These are phyloP conservation scores for Meira nashicola DNA, from an alignment of 1,284 basidiomycete genomes.

Conservation along the genomic window DNA sequence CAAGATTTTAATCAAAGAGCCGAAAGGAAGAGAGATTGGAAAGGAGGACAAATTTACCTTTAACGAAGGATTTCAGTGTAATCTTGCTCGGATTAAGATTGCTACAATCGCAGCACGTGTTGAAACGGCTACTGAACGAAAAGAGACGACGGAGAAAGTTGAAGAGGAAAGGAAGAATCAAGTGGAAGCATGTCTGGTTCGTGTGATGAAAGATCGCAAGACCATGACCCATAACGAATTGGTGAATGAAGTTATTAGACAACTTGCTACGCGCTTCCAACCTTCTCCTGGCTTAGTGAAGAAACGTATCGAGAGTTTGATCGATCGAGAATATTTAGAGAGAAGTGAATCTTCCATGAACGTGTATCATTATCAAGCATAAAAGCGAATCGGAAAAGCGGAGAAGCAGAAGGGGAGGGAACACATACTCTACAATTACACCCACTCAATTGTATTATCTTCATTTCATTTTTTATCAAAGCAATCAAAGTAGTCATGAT, in stretches of 20 bases:
- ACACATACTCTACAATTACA: neutral
- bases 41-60: constrained; percentile 78
- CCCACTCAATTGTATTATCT: neutral
- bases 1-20: constrained; percentile 86
- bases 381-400: neutral
- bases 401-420: neutral
- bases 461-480: neutral
- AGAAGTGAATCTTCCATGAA: constrained; percentile 23
- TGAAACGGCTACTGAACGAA: constrained; percentile 79
- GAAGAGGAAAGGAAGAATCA: constrained; percentile 88
- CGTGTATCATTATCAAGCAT: constrained; percentile 46
- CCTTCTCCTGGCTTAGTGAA: constrained; percentile 84
- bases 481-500: too few species aligned
- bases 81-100: constrained; percentile 88
- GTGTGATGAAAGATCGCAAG: constrained; percentile 96
- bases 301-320: constrained; percentile 86
- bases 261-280: constrained; percentile 76
- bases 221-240: constrained; percentile 82
- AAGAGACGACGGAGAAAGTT: constrained; percentile 82
- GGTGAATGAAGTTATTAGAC: constrained; percentile 82
- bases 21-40: constrained; percentile 76
- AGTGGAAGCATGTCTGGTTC: constrained; percentile 83
- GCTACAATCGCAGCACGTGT: constrained; percentile 79
- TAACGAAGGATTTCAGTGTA: constrained; percentile 73
- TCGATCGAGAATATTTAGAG: constrained; percentile 62